A percentile compares a stretch with the other conserved stretches of the same genome.
phyloP scores from a whole-genome alignment of 1,139 yeast genomes.

The Keqinozyma sinolaborantium region DNA sequence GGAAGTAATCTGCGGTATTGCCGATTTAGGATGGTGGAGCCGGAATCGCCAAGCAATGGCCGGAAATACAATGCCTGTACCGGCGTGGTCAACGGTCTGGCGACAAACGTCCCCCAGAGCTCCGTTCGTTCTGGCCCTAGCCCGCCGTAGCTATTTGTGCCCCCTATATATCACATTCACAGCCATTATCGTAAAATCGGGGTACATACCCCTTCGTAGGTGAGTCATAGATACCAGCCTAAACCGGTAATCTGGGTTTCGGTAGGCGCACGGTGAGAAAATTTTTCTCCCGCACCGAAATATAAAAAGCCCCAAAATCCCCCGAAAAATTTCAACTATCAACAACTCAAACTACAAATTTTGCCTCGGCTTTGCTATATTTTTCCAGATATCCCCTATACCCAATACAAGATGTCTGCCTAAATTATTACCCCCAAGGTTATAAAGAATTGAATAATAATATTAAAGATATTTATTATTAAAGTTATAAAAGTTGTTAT shows the following conservation, averaged over 20 bases:
- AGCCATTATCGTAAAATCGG: no score
- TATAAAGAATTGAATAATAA: no score
- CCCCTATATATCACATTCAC: no score
- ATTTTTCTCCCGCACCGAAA: not conserved
- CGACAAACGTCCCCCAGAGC: no score
- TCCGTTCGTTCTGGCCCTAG: no score
- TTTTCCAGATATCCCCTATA: not conserved
- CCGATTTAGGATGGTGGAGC: not conserved
- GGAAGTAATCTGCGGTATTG: not conserved
- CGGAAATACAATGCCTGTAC: no score
- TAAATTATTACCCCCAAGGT: not conserved
- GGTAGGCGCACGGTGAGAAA: not conserved
- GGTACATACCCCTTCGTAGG: not conserved
- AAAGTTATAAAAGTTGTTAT: not conserved
- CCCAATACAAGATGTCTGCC: not conserved
- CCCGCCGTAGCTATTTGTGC: no score
- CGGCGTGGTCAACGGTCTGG: no score
- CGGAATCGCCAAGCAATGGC: no score
- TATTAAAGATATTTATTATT: no score
- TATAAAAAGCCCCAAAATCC: not conserved
- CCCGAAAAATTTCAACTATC: not conserved
- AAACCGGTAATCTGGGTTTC: not conserved
- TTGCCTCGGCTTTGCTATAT: not conserved
- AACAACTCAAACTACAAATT: not conserved
- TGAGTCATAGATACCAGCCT: not conserved